A percentile compares a stretch with the other conserved stretches of the same genome.
Conservation (phyloP, 495 filamentous ascomycete genomes). For the Hypoxylon rickii region DNA sequence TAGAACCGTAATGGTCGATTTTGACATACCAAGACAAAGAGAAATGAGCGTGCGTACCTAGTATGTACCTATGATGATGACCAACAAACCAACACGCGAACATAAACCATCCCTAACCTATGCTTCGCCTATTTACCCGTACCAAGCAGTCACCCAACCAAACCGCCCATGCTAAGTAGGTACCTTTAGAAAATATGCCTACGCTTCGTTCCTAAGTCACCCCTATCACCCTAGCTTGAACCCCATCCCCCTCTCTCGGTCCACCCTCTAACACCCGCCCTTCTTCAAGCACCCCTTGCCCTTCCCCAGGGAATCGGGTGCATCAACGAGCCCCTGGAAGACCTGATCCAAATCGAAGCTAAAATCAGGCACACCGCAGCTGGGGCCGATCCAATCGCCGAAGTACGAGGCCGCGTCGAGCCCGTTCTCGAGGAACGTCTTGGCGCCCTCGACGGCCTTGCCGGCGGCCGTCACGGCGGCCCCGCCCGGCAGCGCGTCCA, state of each 20-base stretch:
- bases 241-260: not conserved
- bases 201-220: not conserved
- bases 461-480: not conserved
- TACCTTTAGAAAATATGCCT: not conserved
- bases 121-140: no score
- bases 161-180: no score
- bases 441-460: conserved; percentile 29
- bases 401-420: conserved; percentile 28
- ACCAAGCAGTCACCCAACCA: no score
- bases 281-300: conserved; percentile 24
- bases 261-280: not conserved
- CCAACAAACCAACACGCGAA: no score
- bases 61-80: no score
- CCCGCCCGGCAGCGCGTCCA: conserved; percentile 16
- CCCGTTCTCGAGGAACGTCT: conserved; percentile 30
- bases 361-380: conserved; percentile 16
- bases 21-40: no score
- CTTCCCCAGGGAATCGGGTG: conserved; percentile 11
- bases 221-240: no score
- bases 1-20: no score
- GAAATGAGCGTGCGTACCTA: no score
- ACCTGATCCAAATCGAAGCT: conserved; percentile 22
- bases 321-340: conserved; percentile 6
- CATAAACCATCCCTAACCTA: no score
- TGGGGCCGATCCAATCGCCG: conserved; percentile 13